Conservation (phyloP, 176 grass and related monocot genomes). For the Puccinellia tenuiflora region DNA sequence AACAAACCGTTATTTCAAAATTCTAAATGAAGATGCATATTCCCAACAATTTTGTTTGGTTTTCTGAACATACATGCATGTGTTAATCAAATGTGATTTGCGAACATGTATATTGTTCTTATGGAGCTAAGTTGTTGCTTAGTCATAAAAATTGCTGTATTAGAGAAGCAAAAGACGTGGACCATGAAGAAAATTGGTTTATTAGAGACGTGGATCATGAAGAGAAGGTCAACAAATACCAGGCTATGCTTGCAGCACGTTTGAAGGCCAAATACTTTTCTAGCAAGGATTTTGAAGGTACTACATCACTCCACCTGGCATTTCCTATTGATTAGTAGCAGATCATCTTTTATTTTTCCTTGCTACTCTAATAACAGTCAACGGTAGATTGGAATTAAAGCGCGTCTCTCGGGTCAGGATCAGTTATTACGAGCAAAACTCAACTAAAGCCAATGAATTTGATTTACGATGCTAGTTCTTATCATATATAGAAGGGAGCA, state of each 20-base stretch:
- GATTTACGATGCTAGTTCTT: neutral
- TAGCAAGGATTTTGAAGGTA: conserved; percentile 42
- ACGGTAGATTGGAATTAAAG: conserved; percentile 2
- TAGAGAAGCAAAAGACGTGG: neutral
- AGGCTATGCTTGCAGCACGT: conserved; percentile 43
- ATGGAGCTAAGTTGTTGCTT: conserved; percentile 3
- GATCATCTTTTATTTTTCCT: neutral
- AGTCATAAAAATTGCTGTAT: neutral
- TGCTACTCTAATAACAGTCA: neutral
- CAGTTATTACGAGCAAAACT: neutral
- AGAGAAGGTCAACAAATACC: conserved; percentile 41
- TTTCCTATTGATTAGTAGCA: conserved; percentile 17
- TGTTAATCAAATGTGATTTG: neutral
- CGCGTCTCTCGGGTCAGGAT: neutral
- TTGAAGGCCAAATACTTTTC: conserved; percentile 71
- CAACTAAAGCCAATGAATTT: neutral
- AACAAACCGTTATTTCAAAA: neutral
- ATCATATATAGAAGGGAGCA: neutral
- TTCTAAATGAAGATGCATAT: neutral
- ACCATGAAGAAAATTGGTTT: conserved; percentile 20
- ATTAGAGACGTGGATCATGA: conserved; percentile 21
- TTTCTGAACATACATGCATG: neutral
- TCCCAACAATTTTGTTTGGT: neutral
- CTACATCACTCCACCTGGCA: neutral
- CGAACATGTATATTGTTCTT: neutral